A percentile compares a stretch with the other conserved stretches of the same genome.
phyloP scores from a whole-genome alignment of 1,139 yeast genomes.

The Taiozyma sp. region DNA sequence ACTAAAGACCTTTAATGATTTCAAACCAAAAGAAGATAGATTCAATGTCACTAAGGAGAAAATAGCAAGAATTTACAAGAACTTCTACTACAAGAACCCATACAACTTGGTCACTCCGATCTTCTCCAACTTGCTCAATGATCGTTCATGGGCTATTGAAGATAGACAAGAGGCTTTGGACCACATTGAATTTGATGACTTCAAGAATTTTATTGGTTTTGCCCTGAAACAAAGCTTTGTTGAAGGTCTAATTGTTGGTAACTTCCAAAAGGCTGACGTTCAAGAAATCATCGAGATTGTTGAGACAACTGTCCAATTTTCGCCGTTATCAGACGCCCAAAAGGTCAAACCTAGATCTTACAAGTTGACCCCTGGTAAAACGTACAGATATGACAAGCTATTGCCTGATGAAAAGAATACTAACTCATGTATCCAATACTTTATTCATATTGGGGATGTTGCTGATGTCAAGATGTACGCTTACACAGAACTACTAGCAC shows the following conservation, averaged over 20 bases:
- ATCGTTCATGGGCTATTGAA: slow-evolving; percentile 57
- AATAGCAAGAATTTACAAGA: slow-evolving; percentile 53
- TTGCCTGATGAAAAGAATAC: slow-evolving; percentile 66
- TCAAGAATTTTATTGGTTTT: slow-evolving; percentile 42
- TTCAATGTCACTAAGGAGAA: slow-evolving; percentile 66
- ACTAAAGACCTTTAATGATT: slow-evolving; percentile 44
- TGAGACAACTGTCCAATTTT: slow-evolving; percentile 29
- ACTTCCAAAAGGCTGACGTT: slow-evolving; percentile 55
- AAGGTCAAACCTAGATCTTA: slow-evolving; percentile 44
- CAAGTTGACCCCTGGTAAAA: slow-evolving; percentile 38
- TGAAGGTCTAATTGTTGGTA: slow-evolving; percentile 79
- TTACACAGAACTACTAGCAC: slow-evolving; percentile 59
- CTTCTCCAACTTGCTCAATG: slow-evolving; percentile 59
- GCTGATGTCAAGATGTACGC: slow-evolving; percentile 34
- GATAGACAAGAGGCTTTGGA: slow-evolving; percentile 54
- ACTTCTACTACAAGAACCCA: slow-evolving; percentile 72
- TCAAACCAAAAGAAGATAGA: slow-evolving; percentile 50
- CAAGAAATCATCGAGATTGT: slow-evolving; percentile 38
- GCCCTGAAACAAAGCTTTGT: slow-evolving; percentile 42
- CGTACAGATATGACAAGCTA: slow-evolving; percentile 43
- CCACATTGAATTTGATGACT: slow-evolving; percentile 42
- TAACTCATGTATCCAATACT: slow-evolving; percentile 81
- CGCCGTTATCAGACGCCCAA: slow-evolving; percentile 28
- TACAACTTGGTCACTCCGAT: slow-evolving; percentile 66
- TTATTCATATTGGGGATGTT: slow-evolving; percentile 58